Base-by-base conservation (phyloP, 805 yeast species). In the Candida methanosorbosa region DNA sequence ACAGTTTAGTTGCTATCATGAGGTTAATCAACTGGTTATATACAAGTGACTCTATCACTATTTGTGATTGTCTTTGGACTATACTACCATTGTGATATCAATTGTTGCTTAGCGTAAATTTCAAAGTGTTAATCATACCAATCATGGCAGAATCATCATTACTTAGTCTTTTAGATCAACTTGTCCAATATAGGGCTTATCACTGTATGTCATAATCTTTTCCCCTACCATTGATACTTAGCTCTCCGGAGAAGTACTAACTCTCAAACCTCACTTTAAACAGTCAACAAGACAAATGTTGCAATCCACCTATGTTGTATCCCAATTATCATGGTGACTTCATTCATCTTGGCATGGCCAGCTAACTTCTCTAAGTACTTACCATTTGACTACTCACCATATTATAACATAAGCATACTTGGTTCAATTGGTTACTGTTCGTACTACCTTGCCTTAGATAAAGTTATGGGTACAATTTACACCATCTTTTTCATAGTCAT, bases 301-400 rank as follows among this genome's bases (percentile, higher is more conserved):
- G 43, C 63, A 9, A 82, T 90, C 42, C 98, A 90, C 51, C 54
- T 81, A 30, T 54, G 73, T 4, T 86, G 86, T 50, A 87, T 90
- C 22, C 97, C 97, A 1, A 56, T 75, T 16, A 87, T 90, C 33
- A 62, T 83, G 21, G 57, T 70, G 34, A 64, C 85, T 4, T 56
- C 78, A 1, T 50, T 76, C 29, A 61, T 72, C 11, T 45, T 74
- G 21, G 40, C 54, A 8, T 43, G 63, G 9, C 50, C 56, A 14
- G 29, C 59, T 6, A 44, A 55, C 18, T 29, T 59, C 38, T 35
- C 18, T 41, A 29, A 18, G 30, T 27, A 37, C 34, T 38, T 42
- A 26, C 43, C 50, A 36, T 30, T 39, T 37, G 16, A 22, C 5
- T 44, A n/a, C 19, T 33, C 36, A 33, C 43, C 43, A 28, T 46